Evolutionary conservation across 345 rosid genomes (phyloP).

Genomic region (Syzygium grande): DNA sequence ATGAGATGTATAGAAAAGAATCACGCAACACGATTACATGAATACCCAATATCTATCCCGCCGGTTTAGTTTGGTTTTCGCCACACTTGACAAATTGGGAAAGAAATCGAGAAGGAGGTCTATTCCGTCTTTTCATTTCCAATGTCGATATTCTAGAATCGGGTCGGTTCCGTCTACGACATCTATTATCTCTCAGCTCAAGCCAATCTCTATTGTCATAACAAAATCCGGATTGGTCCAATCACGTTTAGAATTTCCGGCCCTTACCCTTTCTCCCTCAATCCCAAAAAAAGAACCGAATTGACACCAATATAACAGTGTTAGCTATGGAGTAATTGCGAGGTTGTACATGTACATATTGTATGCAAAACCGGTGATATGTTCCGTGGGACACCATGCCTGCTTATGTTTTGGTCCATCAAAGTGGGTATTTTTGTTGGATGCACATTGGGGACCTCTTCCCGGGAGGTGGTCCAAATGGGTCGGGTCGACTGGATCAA

Average conservation of each 20-base stretch:
- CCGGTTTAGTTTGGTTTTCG: too few relatives aligned
- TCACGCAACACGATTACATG: too few relatives aligned
- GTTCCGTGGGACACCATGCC: not conserved
- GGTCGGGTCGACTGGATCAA: slow-evolving; percentile 12
- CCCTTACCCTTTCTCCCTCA: not conserved
- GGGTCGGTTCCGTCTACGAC: not conserved
- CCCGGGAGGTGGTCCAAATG: slow-evolving; percentile 12
- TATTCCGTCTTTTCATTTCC: not conserved
- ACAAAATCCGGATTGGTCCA: not conserved
- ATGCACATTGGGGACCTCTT: not conserved
- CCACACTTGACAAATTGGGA: not conserved
- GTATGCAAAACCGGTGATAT: not conserved
- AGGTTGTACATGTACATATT: not conserved
- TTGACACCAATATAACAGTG: not conserved
- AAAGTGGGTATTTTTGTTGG: not conserved
- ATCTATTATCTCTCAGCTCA: not conserved
- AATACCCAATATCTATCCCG: too few relatives aligned
- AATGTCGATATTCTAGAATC: not conserved
- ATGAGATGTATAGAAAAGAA: not conserved
- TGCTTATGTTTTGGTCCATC: not conserved
- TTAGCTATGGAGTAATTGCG: not conserved
- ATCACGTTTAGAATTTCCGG: not conserved
- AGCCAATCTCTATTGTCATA: not conserved
- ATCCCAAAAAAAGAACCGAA: not conserved
- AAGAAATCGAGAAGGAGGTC: not conserved